Conservation (phyloP, 768 basidiomycete genomes). For the Amanita pallidorosea region DNA sequence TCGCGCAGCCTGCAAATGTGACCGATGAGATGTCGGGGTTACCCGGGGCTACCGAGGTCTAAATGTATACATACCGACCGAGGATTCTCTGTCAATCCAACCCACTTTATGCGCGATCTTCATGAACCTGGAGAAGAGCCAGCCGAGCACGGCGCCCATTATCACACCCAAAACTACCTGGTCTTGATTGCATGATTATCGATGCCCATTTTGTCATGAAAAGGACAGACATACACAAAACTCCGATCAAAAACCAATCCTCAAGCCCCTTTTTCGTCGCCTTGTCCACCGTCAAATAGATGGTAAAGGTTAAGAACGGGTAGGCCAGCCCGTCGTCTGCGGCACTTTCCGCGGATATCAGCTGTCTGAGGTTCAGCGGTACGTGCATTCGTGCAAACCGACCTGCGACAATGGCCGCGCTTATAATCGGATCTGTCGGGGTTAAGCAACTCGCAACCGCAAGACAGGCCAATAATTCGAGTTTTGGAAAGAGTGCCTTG, state of each 20-base stretch:
- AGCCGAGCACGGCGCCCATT: constrained; percentile 1
- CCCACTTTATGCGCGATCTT: constrained; percentile 43
- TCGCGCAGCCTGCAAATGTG: constrained; percentile 54
- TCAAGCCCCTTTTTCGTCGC: constrained; percentile 53
- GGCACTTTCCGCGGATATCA: constrained; percentile 84
- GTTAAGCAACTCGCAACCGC: constrained; percentile 86
- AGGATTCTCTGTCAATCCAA: constrained; percentile 74
- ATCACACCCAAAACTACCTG: constrained; percentile 3
- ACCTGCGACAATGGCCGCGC: constrained; percentile 72
- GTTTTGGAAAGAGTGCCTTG: constrained; percentile 56
- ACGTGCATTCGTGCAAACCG: constrained; percentile 63
- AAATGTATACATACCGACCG: constrained; percentile 39
- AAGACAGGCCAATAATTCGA: constrained; percentile 66
- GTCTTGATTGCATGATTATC: background rate
- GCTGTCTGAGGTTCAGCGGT: constrained; percentile 62
- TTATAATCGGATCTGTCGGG: constrained; percentile 92
- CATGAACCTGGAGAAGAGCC: constrained; percentile 4
- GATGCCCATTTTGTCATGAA: constrained; percentile 9
- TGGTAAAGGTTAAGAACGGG: constrained; percentile 78
- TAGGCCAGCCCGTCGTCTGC: constrained; percentile 95
- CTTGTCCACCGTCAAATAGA: constrained; percentile 74
- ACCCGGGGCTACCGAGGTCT: background rate
- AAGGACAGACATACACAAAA: constrained; percentile 48
- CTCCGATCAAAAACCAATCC: constrained; percentile 82
- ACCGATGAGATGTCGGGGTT: background rate